These are phyloP conservation scores for Cystoisospora suis DNA, from an alignment of 169 alveolate species.

Conservation along the genomic window DNA sequence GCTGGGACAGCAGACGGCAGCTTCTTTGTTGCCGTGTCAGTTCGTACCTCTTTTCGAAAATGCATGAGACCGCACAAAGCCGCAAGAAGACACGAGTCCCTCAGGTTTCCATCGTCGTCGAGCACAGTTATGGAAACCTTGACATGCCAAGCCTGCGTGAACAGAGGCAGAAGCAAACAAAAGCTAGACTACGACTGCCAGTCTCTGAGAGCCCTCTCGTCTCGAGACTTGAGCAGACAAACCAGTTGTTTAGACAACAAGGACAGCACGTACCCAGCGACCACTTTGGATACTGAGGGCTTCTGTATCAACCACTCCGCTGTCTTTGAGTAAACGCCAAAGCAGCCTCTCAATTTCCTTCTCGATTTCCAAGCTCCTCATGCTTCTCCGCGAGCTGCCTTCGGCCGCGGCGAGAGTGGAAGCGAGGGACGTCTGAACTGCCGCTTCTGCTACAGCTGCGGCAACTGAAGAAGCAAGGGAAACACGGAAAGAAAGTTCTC, in stretches of 20 bases:
- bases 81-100: conserved; percentile 63
- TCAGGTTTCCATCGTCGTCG: conserved; percentile 73
- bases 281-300: conserved; percentile 69
- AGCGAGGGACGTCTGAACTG: not conserved
- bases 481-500: conserved; percentile 58
- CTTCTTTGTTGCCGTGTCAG: not conserved
- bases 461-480: not conserved
- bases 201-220: not conserved
- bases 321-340: conserved; percentile 66
- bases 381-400: not conserved
- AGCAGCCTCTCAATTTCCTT: conserved; percentile 47
- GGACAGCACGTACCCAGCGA: conserved; percentile 54
- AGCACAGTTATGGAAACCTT: conserved; percentile 62
- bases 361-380: conserved; percentile 44
- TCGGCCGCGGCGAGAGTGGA: conserved; percentile 59
- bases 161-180: not conserved
- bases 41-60: conserved; percentile 63
- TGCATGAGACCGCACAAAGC: conserved; percentile 65
- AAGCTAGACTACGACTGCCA: not conserved
- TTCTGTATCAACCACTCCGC: conserved; percentile 69
- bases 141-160: conserved; percentile 70
- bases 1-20: not conserved
- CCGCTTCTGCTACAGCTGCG: not conserved
- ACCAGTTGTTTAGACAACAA: too few relatives aligned
- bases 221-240: not conserved